Percentiles rank a stretch among this genome's conserved stretches.
Conservation (phyloP, 2,329 filamentous ascomycete species). For the Cladosporium colombiae region DNA sequence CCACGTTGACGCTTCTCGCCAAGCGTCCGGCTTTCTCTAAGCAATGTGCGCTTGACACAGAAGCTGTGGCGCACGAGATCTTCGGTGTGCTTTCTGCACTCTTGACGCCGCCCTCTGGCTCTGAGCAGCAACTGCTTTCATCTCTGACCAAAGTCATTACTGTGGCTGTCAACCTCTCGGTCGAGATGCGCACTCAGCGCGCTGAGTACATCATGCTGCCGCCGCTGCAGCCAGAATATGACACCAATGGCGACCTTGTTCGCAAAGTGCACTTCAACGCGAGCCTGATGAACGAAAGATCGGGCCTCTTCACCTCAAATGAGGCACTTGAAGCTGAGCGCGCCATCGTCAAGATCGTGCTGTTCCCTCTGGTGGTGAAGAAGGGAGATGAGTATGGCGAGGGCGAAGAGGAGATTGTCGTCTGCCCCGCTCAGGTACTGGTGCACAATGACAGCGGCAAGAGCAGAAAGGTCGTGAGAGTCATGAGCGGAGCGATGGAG, state of each 20-base stretch:
- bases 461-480: conserved; percentile 51
- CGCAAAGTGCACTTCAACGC: conserved; percentile 91
- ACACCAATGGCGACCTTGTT: conserved; percentile 84
- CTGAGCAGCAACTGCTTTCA: conserved; percentile 77
- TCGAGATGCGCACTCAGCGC: conserved; percentile 96
- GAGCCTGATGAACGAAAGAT: conserved; percentile 90
- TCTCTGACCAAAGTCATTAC: conserved; percentile 85
- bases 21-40: conserved; percentile 76
- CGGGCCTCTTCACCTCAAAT: conserved; percentile 68
- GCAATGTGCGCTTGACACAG: conserved; percentile 85
- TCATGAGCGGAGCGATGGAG: conserved; percentile 53
- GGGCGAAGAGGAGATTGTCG: conserved; percentile 91
- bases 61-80: conserved; percentile 91
- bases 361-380: conserved; percentile 96
- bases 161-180: conserved; percentile 83
- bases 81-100: conserved; percentile 81
- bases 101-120: conserved; percentile 79
- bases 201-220: conserved; percentile 99
- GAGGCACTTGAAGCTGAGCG: conserved; percentile 76
- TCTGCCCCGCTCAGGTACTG: conserved; percentile 92
- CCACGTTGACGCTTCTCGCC: conserved; percentile 85
- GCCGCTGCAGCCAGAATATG: conserved; percentile 90
- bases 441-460: conserved; percentile 51
- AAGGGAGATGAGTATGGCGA: conserved; percentile 86
- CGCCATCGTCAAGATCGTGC: conserved; percentile 82